Percentiles rank a stretch among this genome's conserved stretches.
Evolutionary conservation across 441 rosid species (phyloP).

Genomic region (Isatis lusitanica): DNA sequence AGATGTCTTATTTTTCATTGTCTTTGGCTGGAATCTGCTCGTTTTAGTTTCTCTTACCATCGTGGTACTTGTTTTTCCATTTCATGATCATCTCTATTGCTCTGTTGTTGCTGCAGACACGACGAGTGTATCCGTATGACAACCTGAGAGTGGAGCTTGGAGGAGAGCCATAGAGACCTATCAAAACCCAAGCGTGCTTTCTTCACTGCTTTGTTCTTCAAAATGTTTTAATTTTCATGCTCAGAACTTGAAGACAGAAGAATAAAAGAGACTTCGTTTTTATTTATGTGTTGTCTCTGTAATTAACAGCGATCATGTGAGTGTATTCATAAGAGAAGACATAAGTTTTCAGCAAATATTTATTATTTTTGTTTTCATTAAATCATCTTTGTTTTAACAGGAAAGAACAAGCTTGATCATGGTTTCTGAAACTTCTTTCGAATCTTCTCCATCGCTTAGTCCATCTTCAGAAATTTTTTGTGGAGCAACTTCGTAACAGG

Average conservation of each 20-base stretch:
- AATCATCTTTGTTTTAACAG: too few species aligned
- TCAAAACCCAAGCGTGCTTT: constrained; percentile 2
- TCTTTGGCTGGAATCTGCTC: neutral
- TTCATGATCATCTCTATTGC: constrained; percentile 2
- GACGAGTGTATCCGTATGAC: constrained; percentile 89
- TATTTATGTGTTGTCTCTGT: too few species aligned
- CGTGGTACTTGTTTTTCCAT: neutral
- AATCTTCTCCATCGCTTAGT: too few species aligned
- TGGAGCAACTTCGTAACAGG: neutral
- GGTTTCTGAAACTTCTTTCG: too few species aligned
- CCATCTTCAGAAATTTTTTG: too few species aligned
- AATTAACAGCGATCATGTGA: too few species aligned
- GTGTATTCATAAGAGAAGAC: too few species aligned
- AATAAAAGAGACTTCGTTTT: too few species aligned
- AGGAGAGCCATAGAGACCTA: constrained; percentile 65
- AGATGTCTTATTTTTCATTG: too few species aligned
- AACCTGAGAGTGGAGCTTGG: constrained; percentile 96
- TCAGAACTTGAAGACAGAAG: neutral
- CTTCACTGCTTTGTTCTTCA: constrained; percentile 15
- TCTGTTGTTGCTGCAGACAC: constrained; percentile 53
- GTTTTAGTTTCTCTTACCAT: neutral
- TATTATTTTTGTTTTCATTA: too few species aligned
- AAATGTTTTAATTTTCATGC: constrained; percentile 10
- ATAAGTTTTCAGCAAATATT: too few species aligned
- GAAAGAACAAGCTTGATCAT: too few species aligned